Evolutionary conservation across 768 basidiomycete species (phyloP).

Genomic region (Mycena crocata): DNA sequence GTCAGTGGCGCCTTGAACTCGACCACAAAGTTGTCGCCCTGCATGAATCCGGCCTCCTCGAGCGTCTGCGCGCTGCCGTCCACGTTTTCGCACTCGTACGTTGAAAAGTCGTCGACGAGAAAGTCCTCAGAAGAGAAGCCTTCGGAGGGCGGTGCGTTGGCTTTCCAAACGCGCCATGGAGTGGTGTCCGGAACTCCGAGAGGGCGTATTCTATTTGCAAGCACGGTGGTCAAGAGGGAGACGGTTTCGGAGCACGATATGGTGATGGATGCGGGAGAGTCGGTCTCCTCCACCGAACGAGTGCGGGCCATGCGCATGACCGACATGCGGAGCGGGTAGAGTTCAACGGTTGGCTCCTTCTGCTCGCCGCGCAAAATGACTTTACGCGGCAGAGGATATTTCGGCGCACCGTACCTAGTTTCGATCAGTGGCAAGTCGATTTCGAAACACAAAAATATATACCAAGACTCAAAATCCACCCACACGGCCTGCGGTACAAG

Average conservation of each 20-base stretch:
- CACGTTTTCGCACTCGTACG: conserved; percentile 53
- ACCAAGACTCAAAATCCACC: conserved; percentile 78
- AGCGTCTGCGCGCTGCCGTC: conserved; percentile 61
- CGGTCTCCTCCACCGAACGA: conserved; percentile 40
- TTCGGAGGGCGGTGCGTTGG: conserved; percentile 45
- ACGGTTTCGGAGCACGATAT: conserved; percentile 67
- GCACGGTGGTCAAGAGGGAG: conserved; percentile 51
- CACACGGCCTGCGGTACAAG: conserved; percentile 81
- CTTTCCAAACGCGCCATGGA: conserved; percentile 74
- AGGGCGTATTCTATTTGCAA: conserved; percentile 52
- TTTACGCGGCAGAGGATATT: conserved; percentile 68
- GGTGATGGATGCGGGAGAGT: conserved; percentile 51
- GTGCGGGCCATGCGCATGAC: conserved; percentile 55
- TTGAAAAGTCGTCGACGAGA: conserved; percentile 44
- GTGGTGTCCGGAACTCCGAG: conserved; percentile 40
- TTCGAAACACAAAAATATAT: conserved; percentile 15
- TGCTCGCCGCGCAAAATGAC: conserved; percentile 71
- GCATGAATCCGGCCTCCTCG: conserved; percentile 67
- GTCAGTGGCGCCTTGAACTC: conserved; percentile 68
- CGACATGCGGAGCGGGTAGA: conserved; percentile 75
- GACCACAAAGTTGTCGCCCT: conserved; percentile 80
- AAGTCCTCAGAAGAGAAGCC: conserved; percentile 54
- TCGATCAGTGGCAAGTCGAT: not conserved
- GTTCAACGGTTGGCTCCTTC: conserved; percentile 70
- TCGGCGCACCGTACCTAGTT: conserved; percentile 77